Base-by-base conservation (phyloP, 2,329 filamentous ascomycete species). In the Colletotrichum coccodes region DNA sequence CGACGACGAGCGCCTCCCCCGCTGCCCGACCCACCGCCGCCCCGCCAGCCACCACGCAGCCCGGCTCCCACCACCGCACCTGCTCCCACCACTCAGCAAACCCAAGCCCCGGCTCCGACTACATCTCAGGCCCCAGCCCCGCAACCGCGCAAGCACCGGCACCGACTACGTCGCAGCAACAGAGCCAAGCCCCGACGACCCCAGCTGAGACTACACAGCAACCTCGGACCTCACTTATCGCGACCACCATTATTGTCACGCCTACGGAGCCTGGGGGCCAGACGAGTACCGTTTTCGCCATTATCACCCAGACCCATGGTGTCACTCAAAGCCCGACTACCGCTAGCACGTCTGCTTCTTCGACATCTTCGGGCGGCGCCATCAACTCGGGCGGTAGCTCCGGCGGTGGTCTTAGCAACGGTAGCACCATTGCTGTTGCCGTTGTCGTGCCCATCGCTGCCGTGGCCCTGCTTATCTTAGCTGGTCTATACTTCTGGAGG, bases 391-490 rank as follows among this genome's bases (percentile, higher is more conserved):
- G 75, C 0, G 74, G 77, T 7, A 71, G 74, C 42, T 66, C 73
- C 11, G 74, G 77, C n/a, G 77, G 81, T 6, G 87, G 88, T 2
- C 81, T 95, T 8, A 83, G 78, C 72, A 86, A 86, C 54, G 85
- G 87, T 38, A 92, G 91, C 54, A 95, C 89, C 73, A 97, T 97
- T 70, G 95, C 96, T 8, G 91, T 98, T 58, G 95, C 95, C 3
- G 96, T 99, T 0, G 94, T 98, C 6, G 93, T 98, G 2, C 96
- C 96, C 5, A 95, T 99, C 56, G 94, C 91, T 1, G 94, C 92
- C 1, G 94, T 98, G 42, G 94, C 94, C 2, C 80, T 97, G 21
- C 85, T 98, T 26, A 90, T 95, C 3, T 80, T 95, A 9, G 89
- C 89, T 3, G 92, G 90, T 7, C 85, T 98, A 32, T 94, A 93